These are phyloP conservation scores for Yamadazyma membranifaciens DNA, from an alignment of 1,139 yeast genomes.

Conservation along the genomic window DNA sequence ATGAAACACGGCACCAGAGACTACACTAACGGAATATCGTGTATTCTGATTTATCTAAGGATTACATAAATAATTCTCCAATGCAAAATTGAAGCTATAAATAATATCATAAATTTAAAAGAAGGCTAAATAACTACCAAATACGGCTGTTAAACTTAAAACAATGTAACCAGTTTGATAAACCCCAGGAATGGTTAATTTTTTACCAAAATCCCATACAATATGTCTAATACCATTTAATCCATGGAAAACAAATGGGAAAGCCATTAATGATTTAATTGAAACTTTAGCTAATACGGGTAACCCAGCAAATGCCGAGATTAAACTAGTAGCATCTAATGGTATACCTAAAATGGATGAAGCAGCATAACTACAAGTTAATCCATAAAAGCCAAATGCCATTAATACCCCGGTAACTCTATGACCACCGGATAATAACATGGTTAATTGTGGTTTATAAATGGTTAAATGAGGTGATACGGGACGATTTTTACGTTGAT, in stretches of 20 bases:
- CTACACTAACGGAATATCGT: too few species aligned
- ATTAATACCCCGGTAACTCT: constrained; percentile 85
- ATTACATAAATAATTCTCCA: not conserved
- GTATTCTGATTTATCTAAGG: too few species aligned
- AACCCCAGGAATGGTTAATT: constrained; percentile 80
- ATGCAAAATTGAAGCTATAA: not conserved
- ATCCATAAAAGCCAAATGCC: constrained; percentile 75
- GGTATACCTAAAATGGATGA: constrained; percentile 62
- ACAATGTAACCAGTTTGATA: constrained; percentile 90
- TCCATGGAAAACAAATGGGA: constrained; percentile 84
- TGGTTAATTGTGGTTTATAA: constrained; percentile 86
- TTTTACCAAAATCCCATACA: constrained; percentile 85
- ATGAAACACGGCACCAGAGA: too few species aligned
- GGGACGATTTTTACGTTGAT: constrained; percentile 88
- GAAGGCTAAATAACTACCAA: constrained; percentile 59
- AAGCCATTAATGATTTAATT: constrained; percentile 68
- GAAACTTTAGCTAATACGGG: constrained; percentile 63
- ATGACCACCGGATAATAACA: constrained; percentile 77
- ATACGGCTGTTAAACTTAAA: constrained; percentile 64
- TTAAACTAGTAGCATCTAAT: constrained; percentile 62
- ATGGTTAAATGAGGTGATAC: constrained; percentile 87
- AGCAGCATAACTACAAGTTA: constrained; percentile 74
- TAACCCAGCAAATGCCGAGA: constrained; percentile 52
- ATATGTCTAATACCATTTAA: constrained; percentile 90
- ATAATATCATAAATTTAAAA: constrained; percentile 19